Evolutionary conservation across 768 basidiomycete genomes (phyloP), one percentile per base, ranked within the genome.

Genomic region (Suillus brevipes): DNA sequence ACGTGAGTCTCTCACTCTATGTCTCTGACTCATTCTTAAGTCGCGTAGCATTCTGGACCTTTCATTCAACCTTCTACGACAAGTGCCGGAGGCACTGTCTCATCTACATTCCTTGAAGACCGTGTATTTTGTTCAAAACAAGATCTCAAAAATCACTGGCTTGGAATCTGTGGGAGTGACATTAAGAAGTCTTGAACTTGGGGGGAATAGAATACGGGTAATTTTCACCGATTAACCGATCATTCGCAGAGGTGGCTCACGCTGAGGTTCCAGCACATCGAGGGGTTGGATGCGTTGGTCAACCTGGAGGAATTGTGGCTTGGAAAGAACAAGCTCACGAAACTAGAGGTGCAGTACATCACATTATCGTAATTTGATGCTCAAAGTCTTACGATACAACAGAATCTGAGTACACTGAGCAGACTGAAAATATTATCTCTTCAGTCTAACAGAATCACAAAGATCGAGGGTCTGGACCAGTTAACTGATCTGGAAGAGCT

Each of bases 41-140:
- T 59, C 59, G 18, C 43, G 9, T 66, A 98, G 96, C 38, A 82
- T 85, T 12, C 81, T 99, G 60, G 97, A 99, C 79, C 81, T 99
- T 55, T 99, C 97, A 1, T 99, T 97, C 84, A 99, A 99, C 79
- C 83, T 97, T 34, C 78, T 98, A 63, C 86, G 88, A 65, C 76
- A 82, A 31, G 80, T 95, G 47, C 90, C 93, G 1, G 87, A 89
- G 50, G 78, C 82, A 8, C 75, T 95, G 14, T 75, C 81, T 12
- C 74, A 81, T 62, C 82, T 97, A 3, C 79, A 77, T 4, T 83
- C 85, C 5, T 81, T 99, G 38, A 79, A 83, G 43, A 93, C 91
- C 0, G 81, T 96, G 34, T 99, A 96, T 78, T 94, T 99, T 70
- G 94, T 99, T 6, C 97, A 99, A 78, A 98, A 99, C 79, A 91